Base-by-base conservation (phyloP, 192 early-diverging fungal genomes). In the Lunasporangiospora selenospora region DNA sequence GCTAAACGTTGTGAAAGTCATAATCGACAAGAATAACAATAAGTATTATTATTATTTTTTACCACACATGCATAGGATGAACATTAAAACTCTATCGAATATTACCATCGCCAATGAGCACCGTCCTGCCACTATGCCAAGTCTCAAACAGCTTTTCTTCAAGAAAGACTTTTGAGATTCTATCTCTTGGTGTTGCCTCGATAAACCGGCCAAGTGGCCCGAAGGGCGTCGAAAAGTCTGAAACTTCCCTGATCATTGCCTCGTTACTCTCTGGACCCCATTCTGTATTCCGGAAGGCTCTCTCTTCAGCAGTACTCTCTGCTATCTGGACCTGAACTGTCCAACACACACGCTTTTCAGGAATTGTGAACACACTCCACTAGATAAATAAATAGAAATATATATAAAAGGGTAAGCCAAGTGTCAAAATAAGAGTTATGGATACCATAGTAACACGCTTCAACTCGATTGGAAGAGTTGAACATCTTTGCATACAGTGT, bases 131-230 rank as follows among this genome's bases (percentile, higher is more conserved):
- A 33, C 49, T 36, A n/a, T 44, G 39, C 65, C 65, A 67, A 23
- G 65, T 67, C 65, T 67, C 65, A 58, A 67, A 67, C 55, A 67
- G 40, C 56, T 67, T 67, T 30, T 67, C 65, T 16, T 67, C 65
- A 18, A 67, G 51, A 24, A 58, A 67, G 19, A 65, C 63, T 46
- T 57, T 65, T 3, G 63, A 65, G 29, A 65, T 65, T 15, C 53
- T 15, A 15, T 55, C 53, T 9, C 37, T n/a, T 4, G 63, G 63
- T 3, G 63, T 65, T 16, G 43, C 38, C 8, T 65, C 46, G 24
- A 65, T 57, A 10, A 65, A 33, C 9, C 41, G 27, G 0, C 63
- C 63, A 15, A 65, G 45, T 2, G 45, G 44, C 11, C 63, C 63
- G 34, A 41, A 48, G 13, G 53, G 30, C 1, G 62, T 57, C 9